Conservation (phyloP, 179 eudicot genomes). For the Pouteria campechiana region DNA sequence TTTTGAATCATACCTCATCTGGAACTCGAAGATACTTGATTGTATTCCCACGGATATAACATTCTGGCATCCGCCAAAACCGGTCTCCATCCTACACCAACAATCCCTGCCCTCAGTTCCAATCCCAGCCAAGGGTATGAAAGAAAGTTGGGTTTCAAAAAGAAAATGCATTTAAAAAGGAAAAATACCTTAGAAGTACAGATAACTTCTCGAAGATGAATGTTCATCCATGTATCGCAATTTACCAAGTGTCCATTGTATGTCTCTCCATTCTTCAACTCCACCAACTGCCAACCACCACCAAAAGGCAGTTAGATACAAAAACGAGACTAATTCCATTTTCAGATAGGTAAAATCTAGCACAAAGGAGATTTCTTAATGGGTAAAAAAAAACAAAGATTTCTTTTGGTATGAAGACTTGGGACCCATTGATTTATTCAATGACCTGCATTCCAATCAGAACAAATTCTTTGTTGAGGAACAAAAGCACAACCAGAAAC, state of each 20-base stretch:
- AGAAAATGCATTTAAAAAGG: background rate
- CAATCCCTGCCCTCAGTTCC: background rate
- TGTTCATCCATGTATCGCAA: slow-evolving; percentile 97
- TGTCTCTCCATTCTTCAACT: slow-evolving; percentile 89
- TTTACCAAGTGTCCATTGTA: slow-evolving; percentile 90
- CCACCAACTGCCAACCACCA: slow-evolving; percentile 85
- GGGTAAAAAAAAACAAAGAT: no score
- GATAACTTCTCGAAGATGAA: slow-evolving; percentile 91
- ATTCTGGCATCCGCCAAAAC: slow-evolving; percentile 94
- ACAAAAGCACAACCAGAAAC: no score
- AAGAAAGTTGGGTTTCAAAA: background rate
- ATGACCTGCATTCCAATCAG: no score
- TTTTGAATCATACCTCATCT: slow-evolving; percentile 52
- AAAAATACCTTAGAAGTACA: slow-evolving; percentile 74
- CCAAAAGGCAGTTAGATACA: no score
- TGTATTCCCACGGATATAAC: slow-evolving; percentile 88
- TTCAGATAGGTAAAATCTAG: no score
- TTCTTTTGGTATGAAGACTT: no score
- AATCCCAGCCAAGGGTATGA: background rate
- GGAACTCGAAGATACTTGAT: slow-evolving; percentile 93
- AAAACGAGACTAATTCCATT: no score
- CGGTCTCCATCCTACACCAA: slow-evolving; percentile 76
- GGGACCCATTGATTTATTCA: no score
- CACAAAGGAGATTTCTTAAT: no score
- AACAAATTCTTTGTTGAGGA: no score